Percentiles rank a stretch among this genome's conserved stretches.
Evolutionary conservation across 768 basidiomycete species (phyloP).

Genomic region (Nevesoporus exiguus): DNA sequence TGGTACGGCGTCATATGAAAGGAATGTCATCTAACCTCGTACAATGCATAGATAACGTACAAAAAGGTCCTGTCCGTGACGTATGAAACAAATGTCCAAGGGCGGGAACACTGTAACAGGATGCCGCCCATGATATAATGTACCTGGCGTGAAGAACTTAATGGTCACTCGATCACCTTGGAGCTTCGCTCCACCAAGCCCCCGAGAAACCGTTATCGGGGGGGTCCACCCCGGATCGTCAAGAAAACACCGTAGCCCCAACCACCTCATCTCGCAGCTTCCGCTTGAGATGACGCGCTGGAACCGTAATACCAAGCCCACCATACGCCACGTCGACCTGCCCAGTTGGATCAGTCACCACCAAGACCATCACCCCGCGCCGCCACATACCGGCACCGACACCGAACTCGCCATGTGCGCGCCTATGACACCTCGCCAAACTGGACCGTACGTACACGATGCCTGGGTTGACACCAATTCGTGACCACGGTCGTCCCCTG

Average conservation of each 20-base stretch:
- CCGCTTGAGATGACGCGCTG: conserved; percentile 14
- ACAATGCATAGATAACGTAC: neutral
- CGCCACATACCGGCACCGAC: conserved; percentile 16
- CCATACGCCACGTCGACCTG: conserved; percentile 1
- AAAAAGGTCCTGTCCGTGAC: neutral
- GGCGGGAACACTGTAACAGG: neutral
- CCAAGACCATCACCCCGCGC: too few species aligned
- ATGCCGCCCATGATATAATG: neutral
- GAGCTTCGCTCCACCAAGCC: neutral
- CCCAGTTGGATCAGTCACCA: neutral
- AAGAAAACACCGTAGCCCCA: neutral
- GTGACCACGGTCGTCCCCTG: conserved; percentile 7
- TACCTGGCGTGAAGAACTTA: neutral
- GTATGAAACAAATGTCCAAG: neutral
- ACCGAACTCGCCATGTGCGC: neutral
- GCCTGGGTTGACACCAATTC: neutral
- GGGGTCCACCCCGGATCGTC: conserved; percentile 3
- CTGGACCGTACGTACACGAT: neutral
- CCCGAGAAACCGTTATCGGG: neutral
- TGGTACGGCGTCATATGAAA: neutral
- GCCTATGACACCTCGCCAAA: neutral
- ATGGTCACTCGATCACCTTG: neutral
- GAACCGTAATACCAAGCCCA: conserved; percentile 6
- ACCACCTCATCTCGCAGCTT: conserved; percentile 14
- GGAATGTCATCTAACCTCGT: neutral